Evolutionary conservation across 768 basidiomycete species (phyloP).

Genomic region (Dacryopinax primogenitus): DNA sequence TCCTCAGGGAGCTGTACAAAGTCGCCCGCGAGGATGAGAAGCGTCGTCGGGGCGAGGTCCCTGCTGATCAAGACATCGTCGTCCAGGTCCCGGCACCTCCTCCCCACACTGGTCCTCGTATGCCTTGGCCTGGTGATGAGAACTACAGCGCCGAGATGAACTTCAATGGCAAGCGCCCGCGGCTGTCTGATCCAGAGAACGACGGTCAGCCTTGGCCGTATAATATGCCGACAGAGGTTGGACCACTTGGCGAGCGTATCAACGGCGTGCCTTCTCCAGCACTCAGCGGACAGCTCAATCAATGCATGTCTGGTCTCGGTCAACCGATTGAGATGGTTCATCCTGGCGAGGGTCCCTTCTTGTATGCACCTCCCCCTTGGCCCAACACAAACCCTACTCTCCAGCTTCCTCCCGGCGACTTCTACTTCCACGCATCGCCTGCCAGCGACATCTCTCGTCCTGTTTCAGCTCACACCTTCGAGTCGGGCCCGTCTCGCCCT

Average conservation of each 20-base stretch:
- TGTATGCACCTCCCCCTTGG: neutral
- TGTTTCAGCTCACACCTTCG: neutral
- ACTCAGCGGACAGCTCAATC: conserved; percentile 1
- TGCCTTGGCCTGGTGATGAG: conserved; percentile 7
- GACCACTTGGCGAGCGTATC: neutral
- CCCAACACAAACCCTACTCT: neutral
- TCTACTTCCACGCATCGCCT: conserved; percentile 4
- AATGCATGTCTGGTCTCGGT: conserved; percentile 5
- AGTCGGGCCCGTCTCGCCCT: conserved; percentile 4
- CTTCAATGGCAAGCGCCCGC: neutral
- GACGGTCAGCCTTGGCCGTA: neutral
- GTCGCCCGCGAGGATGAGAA: conserved; percentile 28
- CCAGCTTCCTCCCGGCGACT: neutral
- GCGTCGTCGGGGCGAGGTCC: conserved; percentile 12
- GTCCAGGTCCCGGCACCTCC: conserved; percentile 5
- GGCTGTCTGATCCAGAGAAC: neutral
- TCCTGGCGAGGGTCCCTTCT: neutral
- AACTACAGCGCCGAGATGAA: conserved; percentile 6
- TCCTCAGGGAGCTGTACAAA: conserved; percentile 26
- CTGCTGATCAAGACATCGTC: conserved; percentile 2
- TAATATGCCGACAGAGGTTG: neutral
- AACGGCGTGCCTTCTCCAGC: conserved; percentile 3
- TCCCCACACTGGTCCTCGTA: neutral
- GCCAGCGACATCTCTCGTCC: conserved; percentile 1
- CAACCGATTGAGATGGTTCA: neutral